Conservation (phyloP, 768 basidiomycete genomes). For the Xerocomellus dryophilus region DNA sequence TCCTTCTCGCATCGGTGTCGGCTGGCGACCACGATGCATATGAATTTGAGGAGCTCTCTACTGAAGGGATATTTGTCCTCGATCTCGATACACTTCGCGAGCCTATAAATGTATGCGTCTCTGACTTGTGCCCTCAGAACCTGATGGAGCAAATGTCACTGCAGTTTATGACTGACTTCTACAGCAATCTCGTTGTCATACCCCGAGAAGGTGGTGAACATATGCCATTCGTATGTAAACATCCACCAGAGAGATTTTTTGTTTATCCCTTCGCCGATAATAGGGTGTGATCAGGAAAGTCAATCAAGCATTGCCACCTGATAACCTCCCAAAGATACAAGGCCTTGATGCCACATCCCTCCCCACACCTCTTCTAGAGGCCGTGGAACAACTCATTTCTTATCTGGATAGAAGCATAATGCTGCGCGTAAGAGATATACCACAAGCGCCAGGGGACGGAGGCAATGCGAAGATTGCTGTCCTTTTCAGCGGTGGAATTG, state of each 20-base stretch:
- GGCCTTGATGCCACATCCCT: conserved; percentile 28
- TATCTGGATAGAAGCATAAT: conserved; percentile 66
- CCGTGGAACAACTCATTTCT: conserved; percentile 50
- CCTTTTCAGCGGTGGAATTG: conserved; percentile 95
- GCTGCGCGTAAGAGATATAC: conserved; percentile 68
- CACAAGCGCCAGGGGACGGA: conserved; percentile 37
- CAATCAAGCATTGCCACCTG: conserved; percentile 47
- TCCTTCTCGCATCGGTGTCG: conserved; percentile 68
- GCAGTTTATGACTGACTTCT: conserved; percentile 24
- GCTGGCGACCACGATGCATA: conserved; percentile 44
- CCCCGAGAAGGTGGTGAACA: conserved; percentile 19
- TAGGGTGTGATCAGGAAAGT: conserved; percentile 48
- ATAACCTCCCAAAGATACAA: conserved; percentile 34
- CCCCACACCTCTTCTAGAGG: conserved; percentile 24
- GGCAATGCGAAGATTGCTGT: conserved; percentile 67
- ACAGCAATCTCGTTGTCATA: conserved; percentile 17
- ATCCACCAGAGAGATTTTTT: not conserved
- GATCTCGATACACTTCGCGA: conserved; percentile 36
- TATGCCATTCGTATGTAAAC: conserved; percentile 24
- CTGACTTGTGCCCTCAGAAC: not conserved
- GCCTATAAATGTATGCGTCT: conserved; percentile 26
- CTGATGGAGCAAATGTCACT: not conserved
- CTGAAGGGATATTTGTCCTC: conserved; percentile 54
- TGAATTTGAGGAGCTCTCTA: conserved; percentile 59
- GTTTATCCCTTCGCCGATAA: not conserved